Percentiles rank a stretch among this genome's conserved stretches.
These are phyloP conservation scores for Mortierella alpina DNA, from an alignment of 192 early-diverging fungal species.

Conservation along the genomic window DNA sequence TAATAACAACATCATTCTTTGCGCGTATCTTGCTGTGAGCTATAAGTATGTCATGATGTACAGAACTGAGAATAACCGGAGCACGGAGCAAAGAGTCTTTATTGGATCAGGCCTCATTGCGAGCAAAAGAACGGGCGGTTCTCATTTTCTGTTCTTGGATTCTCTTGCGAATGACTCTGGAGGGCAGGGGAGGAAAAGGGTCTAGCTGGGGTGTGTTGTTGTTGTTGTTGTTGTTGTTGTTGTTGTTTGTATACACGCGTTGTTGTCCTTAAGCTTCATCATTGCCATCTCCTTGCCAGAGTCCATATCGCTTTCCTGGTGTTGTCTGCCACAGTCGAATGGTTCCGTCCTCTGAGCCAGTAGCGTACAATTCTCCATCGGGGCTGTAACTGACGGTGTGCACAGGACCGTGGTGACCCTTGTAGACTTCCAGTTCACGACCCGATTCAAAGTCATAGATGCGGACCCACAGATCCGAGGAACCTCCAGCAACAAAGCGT, in stretches of 20 bases:
- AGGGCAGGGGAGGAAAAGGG: neutral
- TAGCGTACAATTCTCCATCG: conserved; percentile 91
- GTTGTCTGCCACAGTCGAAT: conserved; percentile 91
- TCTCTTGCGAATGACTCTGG: too few species aligned
- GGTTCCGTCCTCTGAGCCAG: conserved; percentile 92
- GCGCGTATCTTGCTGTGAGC: too few species aligned
- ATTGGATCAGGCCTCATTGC: too few species aligned
- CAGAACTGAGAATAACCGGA: too few species aligned
- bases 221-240: neutral
- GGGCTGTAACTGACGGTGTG: conserved; percentile 92
- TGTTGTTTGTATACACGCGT: neutral
- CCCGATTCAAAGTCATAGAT: conserved; percentile 86
- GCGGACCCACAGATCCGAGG: conserved; percentile 85
- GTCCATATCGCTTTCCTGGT: conserved; percentile 83
- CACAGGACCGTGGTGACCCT: conserved; percentile 92
- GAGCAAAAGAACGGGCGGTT: too few species aligned
- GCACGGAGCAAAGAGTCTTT: too few species aligned
- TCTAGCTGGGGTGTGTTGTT: neutral
- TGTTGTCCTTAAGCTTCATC: conserved; percentile 34
- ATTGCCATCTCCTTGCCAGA: conserved; percentile 76
- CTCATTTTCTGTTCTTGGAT: too few species aligned
- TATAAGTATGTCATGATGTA: too few species aligned
- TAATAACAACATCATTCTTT: too few species aligned
- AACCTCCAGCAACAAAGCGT: conserved; percentile 84
- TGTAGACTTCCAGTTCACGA: conserved; percentile 82